Base-by-base conservation (phyloP, 176 grass and related monocot genomes). In the Alloteropsis semialata region DNA sequence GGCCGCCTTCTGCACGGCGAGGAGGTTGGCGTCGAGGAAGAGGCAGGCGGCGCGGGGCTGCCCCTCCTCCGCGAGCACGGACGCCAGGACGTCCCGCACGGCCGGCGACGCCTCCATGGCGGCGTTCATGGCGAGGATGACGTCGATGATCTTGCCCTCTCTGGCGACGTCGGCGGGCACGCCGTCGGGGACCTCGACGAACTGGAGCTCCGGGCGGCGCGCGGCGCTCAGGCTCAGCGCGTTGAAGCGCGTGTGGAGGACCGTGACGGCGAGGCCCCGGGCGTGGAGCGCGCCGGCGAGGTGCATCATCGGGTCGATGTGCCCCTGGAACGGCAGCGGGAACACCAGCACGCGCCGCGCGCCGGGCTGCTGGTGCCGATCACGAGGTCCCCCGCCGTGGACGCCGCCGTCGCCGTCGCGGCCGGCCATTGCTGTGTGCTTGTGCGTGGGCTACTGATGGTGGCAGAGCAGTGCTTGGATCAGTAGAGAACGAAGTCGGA, bases 231-330 rank as follows among this genome's bases (percentile, higher is more conserved):
- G 27, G 32, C 76, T 34, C 3, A 43, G 79, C 3, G 81, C 67
- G 81, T 88, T 85, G 75, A 72, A 77, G 12, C 1, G 2, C 38
- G 85, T 77, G 89, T 88, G 75, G 74, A 89, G 51, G 33, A 89
- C 25, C 28, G 87, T 89, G 33, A 89, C 29, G 4, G 87, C 65
- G 33, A 89, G 79, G 17, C 81, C 81, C 1, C 74, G 72, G 0
- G 12, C 19, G 65, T 84, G 87, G 76, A 89, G 81, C 21, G 37
- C 6, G 15, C 17, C 44, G 9, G 72, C 81, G 32, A 89, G 87
- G 9, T 80, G 74, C 27, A 89, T 27, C 81, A 84, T 89, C 9
- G 87, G 81, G 55, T 80, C 72, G 65, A 89, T 89, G 74, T 89
- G 87, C 32, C 87, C 87, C 39, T 89, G 80, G 49, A 36, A 84